These are phyloP conservation scores for Bassia scoparia DNA, from an alignment of 148 eudicot genomes.

Conservation along the genomic window DNA sequence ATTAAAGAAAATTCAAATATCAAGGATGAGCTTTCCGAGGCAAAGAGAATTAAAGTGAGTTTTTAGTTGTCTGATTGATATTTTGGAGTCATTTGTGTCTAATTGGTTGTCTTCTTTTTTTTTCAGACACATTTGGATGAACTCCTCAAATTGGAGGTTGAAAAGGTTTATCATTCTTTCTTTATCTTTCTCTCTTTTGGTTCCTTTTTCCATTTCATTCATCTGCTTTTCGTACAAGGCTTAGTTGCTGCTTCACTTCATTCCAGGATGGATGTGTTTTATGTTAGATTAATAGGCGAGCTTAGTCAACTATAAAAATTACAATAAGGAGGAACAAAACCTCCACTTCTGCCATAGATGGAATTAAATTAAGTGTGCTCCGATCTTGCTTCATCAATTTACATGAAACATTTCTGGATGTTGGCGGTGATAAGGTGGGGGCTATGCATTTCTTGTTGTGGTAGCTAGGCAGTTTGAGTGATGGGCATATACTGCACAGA, in stretches of 20 bases:
- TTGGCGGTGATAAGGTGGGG: no score
- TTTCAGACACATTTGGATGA: constrained; percentile 72
- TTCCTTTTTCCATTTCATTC: neutral
- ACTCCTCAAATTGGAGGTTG: constrained; percentile 65
- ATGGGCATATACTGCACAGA: neutral
- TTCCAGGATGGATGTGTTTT: no score
- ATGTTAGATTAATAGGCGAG: neutral
- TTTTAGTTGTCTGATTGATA: neutral
- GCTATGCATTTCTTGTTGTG: neutral
- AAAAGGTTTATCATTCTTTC: constrained; percentile 55
- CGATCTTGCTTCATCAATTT: neutral
- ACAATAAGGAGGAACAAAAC: neutral
- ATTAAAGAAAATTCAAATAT: constrained; percentile 68
- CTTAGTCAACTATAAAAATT: neutral
- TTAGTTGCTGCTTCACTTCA: neutral
- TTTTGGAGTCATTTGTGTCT: constrained; percentile 18
- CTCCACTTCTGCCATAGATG: neutral
- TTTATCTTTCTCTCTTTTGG: neutral
- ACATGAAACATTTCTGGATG: neutral
- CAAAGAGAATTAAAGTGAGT: constrained; percentile 77
- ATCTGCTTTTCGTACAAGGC: neutral
- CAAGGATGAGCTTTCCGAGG: constrained; percentile 92
- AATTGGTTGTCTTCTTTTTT: constrained; percentile 17
- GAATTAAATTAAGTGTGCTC: neutral
- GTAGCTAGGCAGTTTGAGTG: neutral